These are phyloP conservation scores for Salvia sclarea DNA, from an alignment of 305 asterid species.

Conservation along the genomic window DNA sequence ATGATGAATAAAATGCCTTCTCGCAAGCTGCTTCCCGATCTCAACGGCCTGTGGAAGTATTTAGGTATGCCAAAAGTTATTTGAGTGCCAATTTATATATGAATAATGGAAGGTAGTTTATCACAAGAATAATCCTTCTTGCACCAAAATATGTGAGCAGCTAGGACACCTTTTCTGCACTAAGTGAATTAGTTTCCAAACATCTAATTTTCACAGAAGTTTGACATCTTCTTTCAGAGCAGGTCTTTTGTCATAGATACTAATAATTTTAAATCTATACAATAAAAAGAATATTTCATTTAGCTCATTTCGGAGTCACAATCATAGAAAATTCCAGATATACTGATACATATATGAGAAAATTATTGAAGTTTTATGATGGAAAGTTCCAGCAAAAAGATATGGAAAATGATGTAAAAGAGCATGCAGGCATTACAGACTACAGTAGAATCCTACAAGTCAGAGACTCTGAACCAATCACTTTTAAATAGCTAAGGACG, in stretches of 20 bases:
- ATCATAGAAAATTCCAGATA: not conserved
- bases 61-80: not conserved
- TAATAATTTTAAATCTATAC: not conserved
- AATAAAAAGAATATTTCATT: not conserved
- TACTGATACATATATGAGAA: not conserved
- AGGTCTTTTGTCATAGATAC: not conserved
- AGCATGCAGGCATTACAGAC: slow-evolving; percentile 6
- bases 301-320: not conserved
- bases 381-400: slow-evolving; percentile 6
- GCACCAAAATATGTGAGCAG: not conserved
- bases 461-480: slow-evolving; percentile 11
- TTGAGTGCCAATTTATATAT: not conserved
- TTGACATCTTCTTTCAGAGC: not conserved
- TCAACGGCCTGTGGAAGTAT: slow-evolving; percentile 62
- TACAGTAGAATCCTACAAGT: not conserved
- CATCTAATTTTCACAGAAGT: not conserved
- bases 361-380: not conserved
- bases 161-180: not conserved
- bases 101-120: not conserved
- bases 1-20: slow-evolving; percentile 82
- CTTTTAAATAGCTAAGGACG: slow-evolving; percentile 6
- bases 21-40: slow-evolving; percentile 74
- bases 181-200: not conserved
- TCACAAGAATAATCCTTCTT: not conserved
- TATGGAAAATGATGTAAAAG: slow-evolving; percentile 12